These are phyloP conservation scores for Colletotrichum tabaci DNA, from an alignment of 2,329 filamentous ascomycete species.

Conservation along the genomic window DNA sequence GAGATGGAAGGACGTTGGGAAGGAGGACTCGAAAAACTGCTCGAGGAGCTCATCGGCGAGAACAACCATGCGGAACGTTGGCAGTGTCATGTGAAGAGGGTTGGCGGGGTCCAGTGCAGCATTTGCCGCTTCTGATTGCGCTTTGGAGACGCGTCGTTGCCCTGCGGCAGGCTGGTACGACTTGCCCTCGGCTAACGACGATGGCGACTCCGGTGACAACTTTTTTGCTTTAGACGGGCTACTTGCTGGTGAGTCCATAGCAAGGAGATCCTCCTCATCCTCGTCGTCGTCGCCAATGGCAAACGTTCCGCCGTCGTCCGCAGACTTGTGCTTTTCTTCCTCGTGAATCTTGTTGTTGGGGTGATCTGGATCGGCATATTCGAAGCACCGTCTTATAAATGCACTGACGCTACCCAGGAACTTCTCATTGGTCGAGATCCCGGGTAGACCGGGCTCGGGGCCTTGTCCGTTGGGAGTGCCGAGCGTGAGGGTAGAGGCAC, in stretches of 20 bases:
- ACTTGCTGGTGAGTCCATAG: slow-evolving; percentile 65
- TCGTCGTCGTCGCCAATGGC: slow-evolving; percentile 82
- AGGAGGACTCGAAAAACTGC: slow-evolving; percentile 97
- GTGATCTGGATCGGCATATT: slow-evolving; percentile 95
- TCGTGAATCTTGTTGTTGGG: slow-evolving; percentile 70
- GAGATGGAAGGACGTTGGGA: slow-evolving; percentile 92
- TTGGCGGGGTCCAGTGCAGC: slow-evolving; percentile 92
- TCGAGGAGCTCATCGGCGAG: slow-evolving; percentile 95
- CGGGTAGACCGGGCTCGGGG: slow-evolving; percentile 58
- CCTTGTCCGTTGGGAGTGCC: slow-evolving; percentile 63
- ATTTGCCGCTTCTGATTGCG: slow-evolving; percentile 85
- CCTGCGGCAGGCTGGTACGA: slow-evolving; percentile 3
- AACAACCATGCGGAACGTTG: slow-evolving; percentile 98
- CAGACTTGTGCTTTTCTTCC: slow-evolving; percentile 46
- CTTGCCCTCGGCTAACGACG: slow-evolving; percentile 42
- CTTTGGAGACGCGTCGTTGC: slow-evolving; percentile 67
- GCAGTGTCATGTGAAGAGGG: slow-evolving; percentile 94
- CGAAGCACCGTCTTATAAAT: slow-evolving; percentile 96
- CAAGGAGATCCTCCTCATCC: slow-evolving; percentile 75
- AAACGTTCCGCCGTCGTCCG: slow-evolving; percentile 68
- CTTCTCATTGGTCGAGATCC: slow-evolving; percentile 82
- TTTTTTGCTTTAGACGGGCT: slow-evolving; percentile 61
- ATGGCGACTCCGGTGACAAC: slow-evolving; percentile 44
- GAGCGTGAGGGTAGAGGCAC: slow-evolving; percentile 70
- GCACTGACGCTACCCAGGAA: slow-evolving; percentile 95